These are phyloP conservation scores for Geotrichum armillariae DNA, from an alignment of 1,139 yeast genomes.

Conservation along the genomic window DNA sequence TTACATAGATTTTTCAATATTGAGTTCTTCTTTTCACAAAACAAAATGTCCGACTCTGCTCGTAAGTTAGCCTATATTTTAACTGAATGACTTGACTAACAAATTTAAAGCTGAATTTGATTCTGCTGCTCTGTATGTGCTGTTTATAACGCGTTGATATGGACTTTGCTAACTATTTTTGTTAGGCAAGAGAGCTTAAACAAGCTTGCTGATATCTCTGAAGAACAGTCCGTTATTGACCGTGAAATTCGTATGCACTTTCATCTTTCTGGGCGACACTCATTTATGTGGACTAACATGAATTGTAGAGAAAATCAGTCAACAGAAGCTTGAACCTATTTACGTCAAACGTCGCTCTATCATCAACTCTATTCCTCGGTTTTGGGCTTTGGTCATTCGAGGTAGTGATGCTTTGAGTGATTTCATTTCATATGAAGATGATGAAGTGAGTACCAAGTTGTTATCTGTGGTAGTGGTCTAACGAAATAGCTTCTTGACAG, in stretches of 20 bases:
- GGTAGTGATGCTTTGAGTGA: slow-evolving; percentile 32
- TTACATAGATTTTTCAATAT: too few species aligned
- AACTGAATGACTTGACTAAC: too few species aligned
- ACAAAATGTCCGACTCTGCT: too few species aligned
- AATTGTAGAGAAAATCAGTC: slow-evolving; percentile 8
- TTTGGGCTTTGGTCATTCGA: slow-evolving; percentile 43
- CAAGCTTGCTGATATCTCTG: slow-evolving; percentile 15
- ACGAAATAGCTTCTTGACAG: slow-evolving; percentile 32
- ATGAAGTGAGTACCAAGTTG: slow-evolving; percentile 25
- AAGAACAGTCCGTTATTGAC: slow-evolving; percentile 16
- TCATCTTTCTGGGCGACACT: background rate
- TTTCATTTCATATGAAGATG: slow-evolving; percentile 37
- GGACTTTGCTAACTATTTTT: background rate
- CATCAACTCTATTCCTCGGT: slow-evolving; percentile 36
- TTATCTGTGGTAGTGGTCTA: too few species aligned
- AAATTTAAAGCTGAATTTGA: background rate
- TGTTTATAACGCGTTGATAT: too few species aligned
- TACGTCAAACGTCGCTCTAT: slow-evolving; percentile 38
- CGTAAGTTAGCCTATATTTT: too few species aligned
- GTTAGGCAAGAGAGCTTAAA: slow-evolving; percentile 7
- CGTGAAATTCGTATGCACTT: slow-evolving; percentile 18
- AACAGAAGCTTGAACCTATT: slow-evolving; percentile 36
- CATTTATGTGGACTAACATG: background rate
- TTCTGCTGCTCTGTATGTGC: background rate
- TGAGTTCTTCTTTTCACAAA: too few species aligned